phyloP scores from a whole-genome alignment of 2,329 filamentous ascomycete species.

The Fusarium nurragi region DNA sequence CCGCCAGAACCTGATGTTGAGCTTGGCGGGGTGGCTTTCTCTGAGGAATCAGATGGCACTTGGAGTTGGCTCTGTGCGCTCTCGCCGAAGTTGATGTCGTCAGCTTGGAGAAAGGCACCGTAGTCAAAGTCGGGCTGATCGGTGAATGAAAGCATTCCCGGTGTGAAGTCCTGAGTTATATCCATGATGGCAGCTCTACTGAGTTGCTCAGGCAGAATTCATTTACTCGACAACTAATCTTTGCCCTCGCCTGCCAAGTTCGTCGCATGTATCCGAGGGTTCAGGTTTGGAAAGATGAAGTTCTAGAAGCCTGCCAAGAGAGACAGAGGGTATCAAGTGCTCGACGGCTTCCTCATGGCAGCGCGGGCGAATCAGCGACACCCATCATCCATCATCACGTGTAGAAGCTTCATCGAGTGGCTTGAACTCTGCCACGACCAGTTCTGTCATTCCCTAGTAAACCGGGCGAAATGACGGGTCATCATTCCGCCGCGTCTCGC shows the following conservation, averaged over 20 bases:
- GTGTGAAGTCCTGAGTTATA: conserved; percentile 40
- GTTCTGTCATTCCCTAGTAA: conserved; percentile 14
- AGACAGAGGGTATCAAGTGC: conserved; percentile 6
- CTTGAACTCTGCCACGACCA: conserved; percentile 25
- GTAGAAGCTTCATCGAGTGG: conserved; percentile 18
- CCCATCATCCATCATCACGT: conserved; percentile 37
- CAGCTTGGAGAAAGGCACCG: conserved; percentile 49
- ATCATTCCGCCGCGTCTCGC: conserved; percentile 47
- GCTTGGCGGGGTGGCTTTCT: conserved; percentile 46
- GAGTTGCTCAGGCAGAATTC: not conserved
- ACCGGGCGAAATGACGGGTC: conserved; percentile 38
- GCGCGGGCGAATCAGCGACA: conserved; percentile 34
- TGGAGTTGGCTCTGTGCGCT: conserved; percentile 24
- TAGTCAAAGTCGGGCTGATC: conserved; percentile 53
- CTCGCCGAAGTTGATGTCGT: conserved; percentile 38
- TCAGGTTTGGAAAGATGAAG: not conserved
- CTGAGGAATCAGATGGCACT: conserved; percentile 45
- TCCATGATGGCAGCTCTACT: conserved; percentile 43
- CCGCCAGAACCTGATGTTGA: conserved; percentile 38
- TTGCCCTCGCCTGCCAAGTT: not conserved
- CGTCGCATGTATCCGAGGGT: not conserved
- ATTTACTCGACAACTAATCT: not conserved
- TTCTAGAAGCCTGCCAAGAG: conserved; percentile 1
- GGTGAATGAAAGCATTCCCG: conserved; percentile 45
- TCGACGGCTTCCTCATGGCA: conserved; percentile 1